Percentiles rank a stretch among this genome's conserved stretches.
phyloP scores from a whole-genome alignment of 768 basidiomycete species.

The Boletus barrowsii region DNA sequence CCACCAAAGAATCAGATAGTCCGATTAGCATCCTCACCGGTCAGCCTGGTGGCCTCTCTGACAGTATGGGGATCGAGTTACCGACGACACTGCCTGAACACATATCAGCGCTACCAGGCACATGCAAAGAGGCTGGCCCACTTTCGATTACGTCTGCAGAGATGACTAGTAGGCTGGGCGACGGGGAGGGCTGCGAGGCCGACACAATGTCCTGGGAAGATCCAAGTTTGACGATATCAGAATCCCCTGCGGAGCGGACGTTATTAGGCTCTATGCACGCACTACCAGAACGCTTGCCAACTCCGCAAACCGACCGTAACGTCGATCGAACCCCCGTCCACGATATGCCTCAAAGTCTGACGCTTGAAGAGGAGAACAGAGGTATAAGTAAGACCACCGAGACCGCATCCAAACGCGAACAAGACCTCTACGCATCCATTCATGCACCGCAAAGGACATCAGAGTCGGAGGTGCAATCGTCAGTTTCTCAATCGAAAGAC shows the following conservation, averaged over 20 bases:
- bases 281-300: neutral
- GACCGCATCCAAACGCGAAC: neutral
- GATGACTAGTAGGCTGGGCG: neutral
- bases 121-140: neutral
- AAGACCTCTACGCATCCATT: slow-evolving; percentile 9
- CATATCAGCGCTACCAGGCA: neutral
- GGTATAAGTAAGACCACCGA: neutral
- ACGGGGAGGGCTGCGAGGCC: neutral
- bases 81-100: neutral
- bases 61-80: neutral
- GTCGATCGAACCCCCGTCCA: neutral
- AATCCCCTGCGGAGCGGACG: slow-evolving; percentile 1
- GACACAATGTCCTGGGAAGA: neutral
- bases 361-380: neutral
- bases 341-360: no score
- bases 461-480: neutral
- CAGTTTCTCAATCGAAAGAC: neutral
- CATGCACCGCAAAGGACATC: slow-evolving; percentile 5
- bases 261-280: slow-evolving; percentile 16
- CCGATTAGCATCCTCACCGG: neutral
- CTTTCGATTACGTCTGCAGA: neutral
- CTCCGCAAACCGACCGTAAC: no score
- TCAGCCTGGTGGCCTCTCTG: neutral
- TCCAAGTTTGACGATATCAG: neutral
- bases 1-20: neutral